A percentile compares a stretch with the other conserved stretches of the same genome.
Evolutionary conservation across 306 rosid species (phyloP).

Genomic region (Canavalia gladiata): DNA sequence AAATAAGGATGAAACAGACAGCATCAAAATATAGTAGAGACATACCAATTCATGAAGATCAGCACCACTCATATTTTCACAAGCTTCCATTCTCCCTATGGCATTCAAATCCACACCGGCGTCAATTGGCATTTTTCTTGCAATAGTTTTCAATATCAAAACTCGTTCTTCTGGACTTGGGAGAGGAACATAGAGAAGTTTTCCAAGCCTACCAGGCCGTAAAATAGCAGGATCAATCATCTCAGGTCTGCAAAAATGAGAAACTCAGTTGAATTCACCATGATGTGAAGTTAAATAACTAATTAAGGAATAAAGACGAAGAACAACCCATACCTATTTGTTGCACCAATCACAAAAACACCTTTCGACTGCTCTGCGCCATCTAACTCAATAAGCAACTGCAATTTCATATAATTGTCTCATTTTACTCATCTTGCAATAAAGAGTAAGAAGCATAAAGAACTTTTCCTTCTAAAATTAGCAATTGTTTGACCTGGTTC

Average conservation of each 20-base stretch:
- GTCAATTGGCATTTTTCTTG: constrained; percentile 70
- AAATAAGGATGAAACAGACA: neutral
- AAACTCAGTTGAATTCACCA: constrained; percentile 32
- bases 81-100: constrained; percentile 68
- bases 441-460: constrained; percentile 5
- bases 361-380: constrained; percentile 84
- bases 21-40: constrained; percentile 19
- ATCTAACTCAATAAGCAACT: constrained; percentile 67
- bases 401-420: constrained; percentile 36
- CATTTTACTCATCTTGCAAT: constrained; percentile 17
- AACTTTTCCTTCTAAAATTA: neutral
- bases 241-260: constrained; percentile 71
- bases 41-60: constrained; percentile 82
- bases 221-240: constrained; percentile 81
- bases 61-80: constrained; percentile 86
- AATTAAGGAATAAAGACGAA: constrained; percentile 8
- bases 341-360: constrained; percentile 95
- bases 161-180: constrained; percentile 71
- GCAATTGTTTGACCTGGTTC: constrained; percentile 68
- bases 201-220: constrained; percentile 88
- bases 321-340: constrained; percentile 72
- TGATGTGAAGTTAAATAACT: constrained; percentile 6
- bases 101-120: constrained; percentile 63
- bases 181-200: constrained; percentile 79
- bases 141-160: constrained; percentile 73